Evolutionary conservation across 495 filamentous ascomycete species (phyloP).

Genomic region (Xylaria bambusicola): DNA sequence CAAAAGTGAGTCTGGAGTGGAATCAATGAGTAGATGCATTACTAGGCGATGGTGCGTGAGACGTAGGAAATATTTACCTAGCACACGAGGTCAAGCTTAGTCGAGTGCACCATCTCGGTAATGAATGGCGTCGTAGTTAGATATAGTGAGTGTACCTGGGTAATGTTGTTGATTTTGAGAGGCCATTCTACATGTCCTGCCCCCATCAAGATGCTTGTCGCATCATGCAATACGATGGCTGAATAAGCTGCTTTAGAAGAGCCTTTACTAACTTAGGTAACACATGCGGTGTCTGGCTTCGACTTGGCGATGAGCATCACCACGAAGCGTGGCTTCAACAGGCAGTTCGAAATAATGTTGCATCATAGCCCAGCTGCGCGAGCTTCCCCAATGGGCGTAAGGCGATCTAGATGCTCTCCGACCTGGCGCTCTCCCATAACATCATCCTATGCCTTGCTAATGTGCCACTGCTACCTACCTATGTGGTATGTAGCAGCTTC

Average conservation of each 20-base stretch:
- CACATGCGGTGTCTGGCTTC: background rate
- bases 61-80: background rate
- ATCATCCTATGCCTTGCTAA: too few relatives aligned
- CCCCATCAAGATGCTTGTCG: too few relatives aligned
- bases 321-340: slow-evolving; percentile 7
- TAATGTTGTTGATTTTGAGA: too few relatives aligned
- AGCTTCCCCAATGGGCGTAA: slow-evolving; percentile 12
- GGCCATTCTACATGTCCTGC: too few relatives aligned
- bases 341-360: slow-evolving; percentile 5
- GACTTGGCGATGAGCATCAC: slow-evolving; percentile 13
- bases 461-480: too few relatives aligned
- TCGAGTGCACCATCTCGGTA: background rate
- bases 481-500: background rate
- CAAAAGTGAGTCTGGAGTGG: too few relatives aligned
- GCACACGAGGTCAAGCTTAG: background rate
- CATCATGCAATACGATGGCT: too few relatives aligned
- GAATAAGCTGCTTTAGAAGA: too few relatives aligned
- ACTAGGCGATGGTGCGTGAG: background rate
- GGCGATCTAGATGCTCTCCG: too few relatives aligned
- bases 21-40: too few relatives aligned
- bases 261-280: background rate
- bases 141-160: too few relatives aligned
- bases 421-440: too few relatives aligned
- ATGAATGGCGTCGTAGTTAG: background rate
- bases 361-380: background rate